Evolutionary conservation across 2,329 filamentous ascomycete genomes (phyloP).

Genomic region (Xylaria sp.): DNA sequence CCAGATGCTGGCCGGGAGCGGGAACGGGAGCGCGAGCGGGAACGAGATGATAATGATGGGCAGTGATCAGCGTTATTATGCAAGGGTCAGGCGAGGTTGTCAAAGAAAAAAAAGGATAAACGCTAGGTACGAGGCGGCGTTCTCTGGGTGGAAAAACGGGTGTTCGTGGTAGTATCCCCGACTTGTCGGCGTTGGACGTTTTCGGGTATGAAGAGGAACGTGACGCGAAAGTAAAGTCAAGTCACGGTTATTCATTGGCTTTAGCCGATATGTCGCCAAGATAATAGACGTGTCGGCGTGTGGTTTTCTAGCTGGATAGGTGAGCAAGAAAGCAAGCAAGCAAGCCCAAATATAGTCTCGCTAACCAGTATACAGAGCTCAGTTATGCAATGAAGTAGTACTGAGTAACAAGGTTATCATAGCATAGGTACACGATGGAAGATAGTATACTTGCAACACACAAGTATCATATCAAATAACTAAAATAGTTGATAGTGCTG

Average conservation of each 20-base stretch:
- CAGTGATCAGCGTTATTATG: conserved; percentile 5
- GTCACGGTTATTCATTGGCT: conserved; percentile 38
- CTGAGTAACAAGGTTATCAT: conserved; percentile 2
- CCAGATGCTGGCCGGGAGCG: conserved; percentile 45
- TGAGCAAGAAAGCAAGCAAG: conserved; percentile 34
- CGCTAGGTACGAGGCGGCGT: neutral
- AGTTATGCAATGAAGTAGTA: neutral
- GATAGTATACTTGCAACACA: neutral
- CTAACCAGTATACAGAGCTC: conserved; percentile 26
- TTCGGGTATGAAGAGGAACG: conserved; percentile 13
- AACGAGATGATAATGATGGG: conserved; percentile 43
- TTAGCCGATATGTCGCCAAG: conserved; percentile 50
- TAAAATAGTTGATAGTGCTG: conserved; percentile 2
- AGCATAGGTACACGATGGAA: neutral
- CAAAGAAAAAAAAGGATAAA: conserved; percentile 5
- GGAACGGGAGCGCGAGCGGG: conserved; percentile 8
- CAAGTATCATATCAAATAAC: neutral
- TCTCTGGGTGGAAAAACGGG: neutral
- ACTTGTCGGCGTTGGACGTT: neutral
- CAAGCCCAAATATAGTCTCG: neutral
- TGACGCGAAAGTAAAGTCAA: too few relatives aligned
- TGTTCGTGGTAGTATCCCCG: neutral
- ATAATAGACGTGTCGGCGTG: conserved; percentile 49
- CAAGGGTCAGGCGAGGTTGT: neutral
- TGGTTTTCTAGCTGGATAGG: conserved; percentile 32